These are phyloP conservation scores for Acanthamoeba culbertsoni DNA, from an alignment of 208 protist genomes.

Conservation along the genomic window DNA sequence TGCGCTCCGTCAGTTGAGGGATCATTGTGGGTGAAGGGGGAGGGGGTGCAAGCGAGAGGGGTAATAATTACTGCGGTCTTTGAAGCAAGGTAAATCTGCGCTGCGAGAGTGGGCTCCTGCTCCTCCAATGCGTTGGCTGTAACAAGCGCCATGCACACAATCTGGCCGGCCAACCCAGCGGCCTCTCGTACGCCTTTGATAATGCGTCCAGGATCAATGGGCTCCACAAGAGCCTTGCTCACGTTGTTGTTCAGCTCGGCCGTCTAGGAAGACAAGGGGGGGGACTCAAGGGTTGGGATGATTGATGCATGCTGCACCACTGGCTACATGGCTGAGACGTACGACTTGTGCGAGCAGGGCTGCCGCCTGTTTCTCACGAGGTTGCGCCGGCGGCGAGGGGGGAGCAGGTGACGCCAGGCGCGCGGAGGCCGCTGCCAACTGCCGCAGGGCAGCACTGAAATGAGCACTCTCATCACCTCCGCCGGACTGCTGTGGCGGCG, in stretches of 20 bases:
- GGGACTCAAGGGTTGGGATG: neutral
- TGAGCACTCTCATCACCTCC: neutral
- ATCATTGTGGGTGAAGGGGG: neutral
- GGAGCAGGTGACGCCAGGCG: neutral
- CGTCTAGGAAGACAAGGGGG: neutral
- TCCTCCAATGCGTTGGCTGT: neutral
- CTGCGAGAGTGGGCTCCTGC: neutral
- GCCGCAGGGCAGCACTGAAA: neutral
- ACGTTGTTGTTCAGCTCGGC: constrained; percentile 16
- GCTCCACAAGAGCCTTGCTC: neutral
- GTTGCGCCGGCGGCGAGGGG: neutral
- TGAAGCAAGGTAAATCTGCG: neutral
- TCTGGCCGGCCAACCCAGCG: neutral
- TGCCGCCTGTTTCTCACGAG: neutral
- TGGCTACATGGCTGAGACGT: neutral
- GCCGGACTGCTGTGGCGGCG: neutral
- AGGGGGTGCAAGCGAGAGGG: neutral
- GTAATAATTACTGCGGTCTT: neutral
- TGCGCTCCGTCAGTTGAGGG: neutral
- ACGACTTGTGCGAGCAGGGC: neutral
- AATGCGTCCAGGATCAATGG: neutral
- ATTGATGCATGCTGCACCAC: neutral
- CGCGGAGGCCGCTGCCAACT: neutral
- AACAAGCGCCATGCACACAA: neutral
- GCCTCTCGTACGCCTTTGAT: neutral